Base-by-base conservation (phyloP, 768 basidiomycete genomes). In the Tephrocybe sp. region DNA sequence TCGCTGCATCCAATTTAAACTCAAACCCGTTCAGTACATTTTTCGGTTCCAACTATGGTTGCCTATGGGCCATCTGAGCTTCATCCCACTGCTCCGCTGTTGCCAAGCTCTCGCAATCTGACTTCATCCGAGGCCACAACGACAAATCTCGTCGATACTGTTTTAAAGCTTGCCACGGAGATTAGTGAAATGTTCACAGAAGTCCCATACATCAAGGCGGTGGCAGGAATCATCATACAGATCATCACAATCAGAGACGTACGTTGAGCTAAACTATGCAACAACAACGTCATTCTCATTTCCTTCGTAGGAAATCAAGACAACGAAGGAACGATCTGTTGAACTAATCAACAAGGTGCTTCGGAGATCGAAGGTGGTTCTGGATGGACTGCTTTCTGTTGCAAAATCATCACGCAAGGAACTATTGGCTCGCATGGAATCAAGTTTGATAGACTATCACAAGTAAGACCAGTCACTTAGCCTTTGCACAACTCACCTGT, bases 331-430 rank as follows among this genome's bases (percentile, higher is more conserved):
- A 3, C 26, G 44, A 45, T 45, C 23, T 10, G 25, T 11, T 18
- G 44, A 45, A 45, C 28, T 45, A 24, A 45, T 45, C 23, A 33
- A 45, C 15, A 45, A 45, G 15, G 18, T 45, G 32, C 15, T 45
- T 21, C n/a, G n/a, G 4, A 45, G 25, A 26, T 45, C 26, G 14
- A 15, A 45, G n/a, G 21, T 45, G 24, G 20, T 45, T n/a, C 26
- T 45, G 25, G 43, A 45, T 28, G 45, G 45, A n/a, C 20, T 46
- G n/a, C 45, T 46, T 12, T 25, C 14, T 9, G 45, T 46, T 24
- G 26, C 26, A 32, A 28, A 28, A 30, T 45, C 26, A 20, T 32
- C 43, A 36, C 26, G 17, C 43, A 32, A 17, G 11, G 20, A 46
- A 4, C 26, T 23, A n/a, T 9, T 46, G 30, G 33, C 23, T 30